Percentiles rank a stretch among this genome's conserved stretches.
Evolutionary conservation across 192 early-diverging fungal species (phyloP).

Genomic region (Chytriomyces confervae): DNA sequence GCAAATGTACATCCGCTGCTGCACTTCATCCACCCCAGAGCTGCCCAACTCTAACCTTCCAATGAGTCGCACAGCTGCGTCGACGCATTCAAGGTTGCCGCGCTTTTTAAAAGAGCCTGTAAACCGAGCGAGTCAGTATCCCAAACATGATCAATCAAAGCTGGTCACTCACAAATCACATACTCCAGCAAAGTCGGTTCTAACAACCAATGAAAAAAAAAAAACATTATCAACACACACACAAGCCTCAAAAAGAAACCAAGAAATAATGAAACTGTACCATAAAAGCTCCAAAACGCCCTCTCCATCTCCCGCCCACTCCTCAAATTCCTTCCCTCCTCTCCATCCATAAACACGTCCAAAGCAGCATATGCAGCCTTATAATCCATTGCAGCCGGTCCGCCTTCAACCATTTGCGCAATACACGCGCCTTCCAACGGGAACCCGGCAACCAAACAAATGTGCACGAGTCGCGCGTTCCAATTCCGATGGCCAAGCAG

Average conservation of each 20-base stretch:
- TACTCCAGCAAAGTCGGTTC: constrained; percentile 21
- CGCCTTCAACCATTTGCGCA: background rate
- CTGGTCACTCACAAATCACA: constrained; percentile 12
- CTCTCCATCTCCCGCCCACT: background rate
- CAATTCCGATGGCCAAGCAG: background rate
- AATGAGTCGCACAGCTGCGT: constrained; percentile 22
- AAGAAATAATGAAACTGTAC: constrained; percentile 4
- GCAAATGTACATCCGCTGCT: background rate
- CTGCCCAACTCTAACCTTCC: constrained; percentile 1
- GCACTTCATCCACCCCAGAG: background rate
- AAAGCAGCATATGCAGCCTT: constrained; percentile 2
- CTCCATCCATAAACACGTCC: background rate
- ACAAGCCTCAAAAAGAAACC: background rate
- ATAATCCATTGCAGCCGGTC: background rate
- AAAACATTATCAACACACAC: background rate
- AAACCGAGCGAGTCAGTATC: background rate
- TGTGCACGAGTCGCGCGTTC: background rate
- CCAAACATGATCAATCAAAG: background rate
- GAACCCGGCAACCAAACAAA: background rate
- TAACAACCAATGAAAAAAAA: background rate
- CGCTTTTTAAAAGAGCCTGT: constrained; percentile 10
- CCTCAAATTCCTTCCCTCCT: background rate
- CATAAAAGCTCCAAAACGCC: constrained; percentile 6
- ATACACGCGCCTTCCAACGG: background rate
- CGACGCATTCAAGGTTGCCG: constrained; percentile 3